These are phyloP conservation scores for Teunomyces stri DNA, from an alignment of 805 yeast species.

Conservation along the genomic window DNA sequence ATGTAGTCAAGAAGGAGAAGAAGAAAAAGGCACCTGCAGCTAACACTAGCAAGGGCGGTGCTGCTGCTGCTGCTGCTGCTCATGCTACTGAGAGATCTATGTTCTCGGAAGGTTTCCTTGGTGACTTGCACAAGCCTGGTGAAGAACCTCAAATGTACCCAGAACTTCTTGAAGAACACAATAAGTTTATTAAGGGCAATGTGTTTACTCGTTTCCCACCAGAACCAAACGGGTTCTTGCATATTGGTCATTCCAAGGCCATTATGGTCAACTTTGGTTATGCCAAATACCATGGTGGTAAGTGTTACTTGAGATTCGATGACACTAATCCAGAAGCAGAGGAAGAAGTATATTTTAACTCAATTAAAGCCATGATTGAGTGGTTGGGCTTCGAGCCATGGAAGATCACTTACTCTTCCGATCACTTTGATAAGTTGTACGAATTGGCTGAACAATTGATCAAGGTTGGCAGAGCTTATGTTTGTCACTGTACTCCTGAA, in stretches of 20 bases:
- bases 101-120: conserved; percentile 94
- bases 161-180: conserved; percentile 78
- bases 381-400: conserved; percentile 97
- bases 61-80: conserved; percentile 13
- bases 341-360: conserved; percentile 84
- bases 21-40: conserved; percentile 42
- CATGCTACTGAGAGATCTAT: conserved; percentile 53
- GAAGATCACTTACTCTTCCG: conserved; percentile 94
- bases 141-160: conserved; percentile 90
- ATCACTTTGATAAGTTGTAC: conserved; percentile 87
- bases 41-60: conserved; percentile 9
- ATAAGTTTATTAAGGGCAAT: conserved; percentile 72
- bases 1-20: conserved; percentile 74
- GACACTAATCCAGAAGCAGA: conserved; percentile 99
- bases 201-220: conserved; percentile 97
- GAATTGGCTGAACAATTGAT: conserved; percentile 84
- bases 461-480: conserved; percentile 71
- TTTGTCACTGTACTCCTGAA: conserved; percentile 91
- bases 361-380: conserved; percentile 77
- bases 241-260: conserved; percentile 97
- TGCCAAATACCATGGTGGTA: conserved; percentile 83
- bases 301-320: conserved; percentile 89
- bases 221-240: conserved; percentile 96
- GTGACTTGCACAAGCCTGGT: conserved; percentile 92
- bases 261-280: conserved; percentile 98